Evolutionary conservation across 495 filamentous ascomycete species (phyloP), one percentile per base, ranked within the genome.

Genomic region (Parmelia sp.): DNA sequence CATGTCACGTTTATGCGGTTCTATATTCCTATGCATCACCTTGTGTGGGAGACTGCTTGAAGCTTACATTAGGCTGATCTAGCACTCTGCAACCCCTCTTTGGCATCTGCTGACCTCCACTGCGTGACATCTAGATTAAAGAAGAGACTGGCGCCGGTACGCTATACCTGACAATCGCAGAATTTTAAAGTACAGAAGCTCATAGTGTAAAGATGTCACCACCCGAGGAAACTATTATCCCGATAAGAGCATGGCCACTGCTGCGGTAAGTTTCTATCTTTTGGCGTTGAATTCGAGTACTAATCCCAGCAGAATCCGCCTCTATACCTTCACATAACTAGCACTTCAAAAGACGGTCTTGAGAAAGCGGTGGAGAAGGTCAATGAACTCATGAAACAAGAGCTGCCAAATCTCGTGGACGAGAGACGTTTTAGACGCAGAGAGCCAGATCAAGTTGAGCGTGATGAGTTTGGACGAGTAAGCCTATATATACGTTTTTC

Each of bases 61-160:
- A 88, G 90, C 91, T 96, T 91, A 96, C 91, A 81, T 77, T 75
- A 80, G 82, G 84, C 81, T 83, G 80, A 77, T 81, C 80, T 86
- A 90, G 87, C 86, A 88, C 83, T 79, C 80, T 75, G 72, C 81
- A 73, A 79, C 75, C 80, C 86, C 88, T 90, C 86, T 84, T 86
- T 92, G 89, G 87, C 91, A 91, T 89, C 88, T 95, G 92, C 94
- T 98, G 88, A 98, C 94, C 85, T 88, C 84, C 75, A 76, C 78
- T 88, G 84, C 89, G 84, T 94, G 89, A 85, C 74, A 90, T 90
- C 74, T 96, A 98, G 94, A 98, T 98, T 70, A 96, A 96, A 90
- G 92, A 97, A 80, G 90, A 97, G 73, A 97, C 94, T 88, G 94
- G 94, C 86, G 93, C 94, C 82, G 94, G 94, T 98, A 98, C 87